Percentiles rank a stretch among this genome's conserved stretches.
These are phyloP conservation scores for Zygosaccharomyces pseudobailii DNA, from an alignment of 1,139 yeast genomes.

Conservation along the genomic window DNA sequence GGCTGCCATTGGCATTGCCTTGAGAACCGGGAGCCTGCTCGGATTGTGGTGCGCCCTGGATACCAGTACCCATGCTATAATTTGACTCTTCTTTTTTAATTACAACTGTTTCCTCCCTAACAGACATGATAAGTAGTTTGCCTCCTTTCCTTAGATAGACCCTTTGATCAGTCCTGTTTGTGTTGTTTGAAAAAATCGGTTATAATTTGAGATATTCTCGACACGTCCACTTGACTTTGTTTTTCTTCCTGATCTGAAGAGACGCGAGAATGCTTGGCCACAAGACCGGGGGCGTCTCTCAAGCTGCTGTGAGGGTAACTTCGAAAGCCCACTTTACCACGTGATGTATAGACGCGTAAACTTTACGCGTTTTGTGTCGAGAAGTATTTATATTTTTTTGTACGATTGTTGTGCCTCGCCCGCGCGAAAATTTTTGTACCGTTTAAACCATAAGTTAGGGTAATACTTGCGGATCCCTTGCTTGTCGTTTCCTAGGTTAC, in stretches of 20 bases:
- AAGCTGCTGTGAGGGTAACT: neutral
- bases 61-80: slow-evolving; percentile 5
- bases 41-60: slow-evolving; percentile 3
- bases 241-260: slow-evolving; percentile 1
- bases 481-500: too few species aligned
- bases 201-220: neutral
- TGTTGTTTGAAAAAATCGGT: neutral
- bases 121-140: slow-evolving; percentile 7
- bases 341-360: neutral
- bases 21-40: slow-evolving; percentile 4
- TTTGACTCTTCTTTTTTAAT: slow-evolving; percentile 14
- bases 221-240: slow-evolving; percentile 1
- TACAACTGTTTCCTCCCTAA: slow-evolving; percentile 9
- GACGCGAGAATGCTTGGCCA: slow-evolving; percentile 5
- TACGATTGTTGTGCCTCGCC: neutral
- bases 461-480: too few species aligned
- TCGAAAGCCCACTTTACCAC: neutral
- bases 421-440: too few species aligned
- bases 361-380: neutral
- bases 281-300: neutral
- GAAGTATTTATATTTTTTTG: neutral
- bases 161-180: neutral
- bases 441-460: too few species aligned
- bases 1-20: neutral
- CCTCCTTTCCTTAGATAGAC: neutral